These are phyloP conservation scores for Panaeolus cyanescens DNA, from an alignment of 768 basidiomycete genomes.

Conservation along the genomic window DNA sequence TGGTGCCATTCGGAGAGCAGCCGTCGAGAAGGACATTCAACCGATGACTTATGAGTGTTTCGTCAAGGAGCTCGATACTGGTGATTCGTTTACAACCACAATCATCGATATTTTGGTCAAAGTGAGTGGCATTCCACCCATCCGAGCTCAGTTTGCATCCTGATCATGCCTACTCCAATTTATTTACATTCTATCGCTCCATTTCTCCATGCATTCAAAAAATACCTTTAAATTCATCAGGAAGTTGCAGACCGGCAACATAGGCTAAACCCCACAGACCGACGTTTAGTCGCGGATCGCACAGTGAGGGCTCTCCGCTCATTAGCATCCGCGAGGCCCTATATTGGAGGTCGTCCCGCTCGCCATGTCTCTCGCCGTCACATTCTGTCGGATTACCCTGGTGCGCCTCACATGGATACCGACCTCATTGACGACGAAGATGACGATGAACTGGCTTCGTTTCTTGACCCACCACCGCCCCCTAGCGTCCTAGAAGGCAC, in stretches of 20 bases:
- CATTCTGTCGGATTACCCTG: constrained; percentile 51
- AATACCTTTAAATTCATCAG: constrained; percentile 32
- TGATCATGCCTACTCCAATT: background rate
- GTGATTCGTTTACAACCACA: constrained; percentile 79
- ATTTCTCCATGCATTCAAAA: background rate
- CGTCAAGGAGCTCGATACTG: constrained; percentile 74
- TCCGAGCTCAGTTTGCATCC: background rate
- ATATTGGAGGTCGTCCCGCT: constrained; percentile 41
- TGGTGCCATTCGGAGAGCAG: constrained; percentile 70
- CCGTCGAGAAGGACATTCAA: constrained; percentile 66
- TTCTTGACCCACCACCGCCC: constrained; percentile 36
- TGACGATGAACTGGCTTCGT: constrained; percentile 49
- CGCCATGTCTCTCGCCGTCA: constrained; percentile 30
- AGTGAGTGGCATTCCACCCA: constrained; percentile 40
- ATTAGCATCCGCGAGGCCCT: constrained; percentile 56
- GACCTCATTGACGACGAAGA: constrained; percentile 71
- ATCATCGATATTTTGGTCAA: constrained; percentile 78
- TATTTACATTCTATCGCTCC: background rate
- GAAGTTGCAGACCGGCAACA: constrained; percentile 76
- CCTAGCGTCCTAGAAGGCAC: constrained; percentile 45
- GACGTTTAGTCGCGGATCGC: constrained; percentile 63
- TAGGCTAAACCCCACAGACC: constrained; percentile 54
- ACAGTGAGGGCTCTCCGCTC: constrained; percentile 65
- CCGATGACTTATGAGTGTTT: constrained; percentile 72
- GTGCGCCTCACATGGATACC: constrained; percentile 53